Base-by-base conservation (phyloP, 805 yeast species). In the Starmera dryadoides region DNA sequence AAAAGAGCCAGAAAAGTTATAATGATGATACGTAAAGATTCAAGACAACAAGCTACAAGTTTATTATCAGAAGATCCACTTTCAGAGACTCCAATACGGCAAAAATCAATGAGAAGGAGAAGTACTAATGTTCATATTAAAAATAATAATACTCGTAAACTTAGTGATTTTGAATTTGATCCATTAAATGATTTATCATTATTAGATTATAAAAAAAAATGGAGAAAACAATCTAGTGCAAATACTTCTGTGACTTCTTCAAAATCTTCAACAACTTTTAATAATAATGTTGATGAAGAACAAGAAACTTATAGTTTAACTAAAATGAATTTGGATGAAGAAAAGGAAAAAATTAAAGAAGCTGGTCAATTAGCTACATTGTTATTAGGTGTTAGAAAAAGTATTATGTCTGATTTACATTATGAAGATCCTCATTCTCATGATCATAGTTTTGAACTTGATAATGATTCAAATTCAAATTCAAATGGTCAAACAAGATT, bases 371-470 rank as follows among this genome's bases (percentile, higher is more conserved):
- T 74, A 25, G 59, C 73, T 0, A 44, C 59, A 12, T 52, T 68
- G 7, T 56, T 70, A 17, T 42, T 73, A 7, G 74, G 69, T 40
- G 59, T 71, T 33, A 52, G 75, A 21, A 62, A 59, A 38, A 56
- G 64, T 4, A 53, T 75, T 34, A 62, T 66, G 55, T 59, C 60
- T 11, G 75, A 68, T 28, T 56, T 32, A 11, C 14, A 32, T 14
- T 32, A 32, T 16, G 22, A 63, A 40, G 66, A 69, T 42, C 58
- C 71, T 6, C 71, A 70, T 21, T 19, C 44, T 1, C 42, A 41
- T 11, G 50, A 39, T 35, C 52, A 48, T 11, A 33, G 44, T 12
- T 10, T 42, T 10, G 55, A 46, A 22, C 36, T 43, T 2, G 58
- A 53, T 30, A 44, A 47, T 31, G 52, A 49, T 12, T 3, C 21